Conservation (phyloP, 441 rosid genomes). For the Euphorbia schlechtendalii region DNA sequence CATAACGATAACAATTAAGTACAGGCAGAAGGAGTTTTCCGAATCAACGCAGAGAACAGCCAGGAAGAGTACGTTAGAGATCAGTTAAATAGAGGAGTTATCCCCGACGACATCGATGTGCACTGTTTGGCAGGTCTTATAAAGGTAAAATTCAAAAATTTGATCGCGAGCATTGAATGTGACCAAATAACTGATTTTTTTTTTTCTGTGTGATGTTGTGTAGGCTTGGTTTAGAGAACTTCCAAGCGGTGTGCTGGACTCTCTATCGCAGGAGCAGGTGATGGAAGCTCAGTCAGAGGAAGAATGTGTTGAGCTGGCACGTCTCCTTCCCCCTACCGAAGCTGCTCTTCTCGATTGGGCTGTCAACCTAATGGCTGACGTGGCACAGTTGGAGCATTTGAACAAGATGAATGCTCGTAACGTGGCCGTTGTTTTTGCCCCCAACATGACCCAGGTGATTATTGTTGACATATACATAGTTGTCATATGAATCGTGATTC, state of each 20-base stretch:
- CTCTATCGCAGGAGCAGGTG: conserved; percentile 69
- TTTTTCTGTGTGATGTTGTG: too few relatives aligned
- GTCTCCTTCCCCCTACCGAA: conserved; percentile 62
- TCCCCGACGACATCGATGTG: conserved; percentile 60
- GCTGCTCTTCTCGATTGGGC: conserved; percentile 86
- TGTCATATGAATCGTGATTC: too few relatives aligned
- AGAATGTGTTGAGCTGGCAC: background rate
- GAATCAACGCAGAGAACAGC: conserved; percentile 77
- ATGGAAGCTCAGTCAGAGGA: conserved; percentile 24
- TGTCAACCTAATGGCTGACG: conserved; percentile 86
- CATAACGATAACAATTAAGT: background rate
- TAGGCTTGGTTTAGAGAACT: conserved; percentile 98
- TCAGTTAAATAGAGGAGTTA: conserved; percentile 61
- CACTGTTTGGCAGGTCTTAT: conserved; percentile 90
- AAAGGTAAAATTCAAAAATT: conserved; percentile 59
- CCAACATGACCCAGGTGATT: conserved; percentile 92
- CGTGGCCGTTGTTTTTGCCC: conserved; percentile 93
- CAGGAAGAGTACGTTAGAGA: conserved; percentile 84
- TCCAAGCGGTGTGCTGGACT: conserved; percentile 72
- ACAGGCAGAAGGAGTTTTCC: conserved; percentile 86
- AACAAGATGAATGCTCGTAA: conserved; percentile 91
- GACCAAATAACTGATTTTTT: too few relatives aligned
- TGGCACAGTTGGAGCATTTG: conserved; percentile 62
- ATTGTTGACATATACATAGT: too few relatives aligned
- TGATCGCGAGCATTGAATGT: too few relatives aligned